Base-by-base conservation (phyloP, 345 rosid genomes). In the Lagerstroemia speciosa region DNA sequence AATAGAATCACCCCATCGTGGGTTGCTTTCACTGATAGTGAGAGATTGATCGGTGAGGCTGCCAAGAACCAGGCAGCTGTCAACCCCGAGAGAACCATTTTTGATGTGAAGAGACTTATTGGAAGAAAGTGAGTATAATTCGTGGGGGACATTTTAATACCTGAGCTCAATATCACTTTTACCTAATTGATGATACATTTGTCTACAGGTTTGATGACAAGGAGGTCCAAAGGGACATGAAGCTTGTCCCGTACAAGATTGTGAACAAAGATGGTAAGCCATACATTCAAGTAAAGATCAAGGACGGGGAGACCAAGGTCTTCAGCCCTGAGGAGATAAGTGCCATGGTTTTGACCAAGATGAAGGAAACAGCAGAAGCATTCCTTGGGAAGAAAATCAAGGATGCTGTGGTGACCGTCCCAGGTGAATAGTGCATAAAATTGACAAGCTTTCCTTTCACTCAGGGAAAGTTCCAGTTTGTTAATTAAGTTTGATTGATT, bases 341-440 rank as follows among this genome's bases (percentile, higher is more conserved):
- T 67, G 98, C 98, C 43, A 93, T 91, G 98, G 20, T 93, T 65
- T 67, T 93, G 74, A 86, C 68, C 17, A 93, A 93, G 87, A 93
- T 90, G 98, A 93, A 93, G 87, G 98, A 93, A 82, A 93, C 98
- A 16, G 98, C 98, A 0, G 96, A 93, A 70, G 96, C 98, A 17
- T 93, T 83, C 87, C 94, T 91, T 67, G 98, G 98, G n/a, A 93
- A 93, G 87, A 91, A 93, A 76, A 93, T 93, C 73, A 93, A 86
- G 87, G 98, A 93, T 74, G 97, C 97, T 19, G 98, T 93, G 50
- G 97, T 93, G 70, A 93, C 98, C 48, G 97, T 93, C 82, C 98
- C 98, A 58, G 97, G 98, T 93, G 16, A 78, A 84, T 81, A 29
- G 30, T 15, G 29, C 63, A 11, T 30, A 12, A 27, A 27, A 58